Evolutionary conservation across 805 yeast genomes (phyloP).

Genomic region (Yamadazyma akitaensis): DNA sequence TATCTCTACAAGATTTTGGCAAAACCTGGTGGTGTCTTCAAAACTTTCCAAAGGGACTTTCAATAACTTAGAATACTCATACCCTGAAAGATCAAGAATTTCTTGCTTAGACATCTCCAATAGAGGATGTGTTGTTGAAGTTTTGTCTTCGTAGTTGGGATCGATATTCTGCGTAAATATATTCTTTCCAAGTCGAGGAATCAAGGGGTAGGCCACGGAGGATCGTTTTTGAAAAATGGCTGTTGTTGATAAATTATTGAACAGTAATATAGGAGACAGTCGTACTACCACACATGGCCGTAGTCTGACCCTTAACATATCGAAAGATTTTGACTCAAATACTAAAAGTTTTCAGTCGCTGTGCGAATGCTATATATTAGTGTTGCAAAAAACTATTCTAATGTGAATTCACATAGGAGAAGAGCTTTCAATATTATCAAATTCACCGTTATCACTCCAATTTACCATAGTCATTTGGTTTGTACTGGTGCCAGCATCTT

Average conservation of each 20-base stretch:
- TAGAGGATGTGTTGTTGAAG: conserved; percentile 31
- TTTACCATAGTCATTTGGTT: conserved; percentile 19
- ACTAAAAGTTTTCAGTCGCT: conserved; percentile 1
- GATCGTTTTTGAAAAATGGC: not conserved
- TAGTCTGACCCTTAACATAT: not conserved
- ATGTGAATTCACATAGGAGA: not conserved
- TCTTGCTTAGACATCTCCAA: conserved; percentile 25
- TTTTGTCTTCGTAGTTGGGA: not conserved
- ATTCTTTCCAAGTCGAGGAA: conserved; percentile 11
- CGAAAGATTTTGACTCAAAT: not conserved
- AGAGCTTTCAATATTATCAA: not conserved
- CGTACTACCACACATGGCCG: not conserved
- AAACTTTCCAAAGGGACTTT: conserved; percentile 20
- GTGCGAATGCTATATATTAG: not conserved
- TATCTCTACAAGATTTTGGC: conserved; percentile 27
- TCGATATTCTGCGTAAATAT: conserved; percentile 10
- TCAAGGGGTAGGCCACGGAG: not conserved
- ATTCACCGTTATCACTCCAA: conserved; percentile 12
- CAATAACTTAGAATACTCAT: conserved; percentile 26
- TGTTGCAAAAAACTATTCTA: conserved; percentile 1
- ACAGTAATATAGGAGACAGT: not conserved
- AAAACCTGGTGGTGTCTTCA: conserved; percentile 27
- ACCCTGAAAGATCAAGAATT: conserved; percentile 18
- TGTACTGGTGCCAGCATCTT: conserved; percentile 20
- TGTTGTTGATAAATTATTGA: not conserved